Percentiles rank a stretch among this genome's conserved stretches.
Evolutionary conservation across 306 rosid genomes (phyloP).

Genomic region (apple (Malus domestica)): ASM211411v1 NC_041797.1:8132501-8133000

Average conservation of each 20-base stretch:
- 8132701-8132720: not conserved
- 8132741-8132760: constrained; percentile 57
- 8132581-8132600: constrained; percentile 49
- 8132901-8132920: too few species aligned
- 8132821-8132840: constrained; percentile 63
- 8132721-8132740: constrained; percentile 60
- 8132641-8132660: too few species aligned
- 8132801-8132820: constrained; percentile 39
- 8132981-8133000: too few species aligned
- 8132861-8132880: not conserved
- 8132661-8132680: too few species aligned
- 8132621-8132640: constrained; percentile 18
- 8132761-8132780: constrained; percentile 72
- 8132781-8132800: constrained; percentile 62
- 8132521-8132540: not conserved
- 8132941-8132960: too few species aligned
- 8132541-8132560: constrained; percentile 41
- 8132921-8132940: too few species aligned
- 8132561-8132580: constrained; percentile 70
- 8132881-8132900: too few species aligned
- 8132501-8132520: too few species aligned
- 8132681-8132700: not conserved
- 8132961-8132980: too few species aligned
- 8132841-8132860: constrained; percentile 37
- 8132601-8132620: constrained; percentile 50